A percentile compares a stretch with the other conserved stretches of the same genome.
phyloP scores from a whole-genome alignment of 441 rosid species.

The Pelargonium exstipulatum region DNA sequence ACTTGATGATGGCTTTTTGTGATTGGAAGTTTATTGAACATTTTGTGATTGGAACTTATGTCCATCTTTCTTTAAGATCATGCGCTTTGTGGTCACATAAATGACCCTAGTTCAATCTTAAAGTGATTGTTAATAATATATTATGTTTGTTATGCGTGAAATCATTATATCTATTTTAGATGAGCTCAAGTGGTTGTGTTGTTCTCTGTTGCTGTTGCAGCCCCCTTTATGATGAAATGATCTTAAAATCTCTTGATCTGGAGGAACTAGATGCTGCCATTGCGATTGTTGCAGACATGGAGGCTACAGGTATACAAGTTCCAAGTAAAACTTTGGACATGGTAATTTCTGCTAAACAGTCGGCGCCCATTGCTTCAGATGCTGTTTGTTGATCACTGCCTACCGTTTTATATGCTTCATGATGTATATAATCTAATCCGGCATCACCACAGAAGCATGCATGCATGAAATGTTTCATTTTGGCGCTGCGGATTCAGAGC shows the following conservation, averaged over 20 bases:
- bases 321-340: constrained; percentile 66
- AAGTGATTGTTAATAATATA: too few relatives aligned
- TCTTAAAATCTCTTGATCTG: constrained; percentile 65
- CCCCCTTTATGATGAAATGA: constrained; percentile 77
- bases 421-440: too few relatives aligned
- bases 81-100: too few relatives aligned
- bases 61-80: too few relatives aligned
- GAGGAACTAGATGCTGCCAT: constrained; percentile 87
- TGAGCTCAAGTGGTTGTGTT: neutral
- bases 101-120: too few relatives aligned
- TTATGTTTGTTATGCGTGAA: too few relatives aligned
- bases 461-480: too few relatives aligned
- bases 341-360: constrained; percentile 72
- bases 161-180: neutral
- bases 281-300: constrained; percentile 87
- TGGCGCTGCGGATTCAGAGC: too few relatives aligned
- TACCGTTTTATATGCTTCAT: too few relatives aligned
- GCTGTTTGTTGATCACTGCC: neutral
- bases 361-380: neutral
- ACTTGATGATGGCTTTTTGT: neutral
- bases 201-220: constrained; percentile 34
- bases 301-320: constrained; percentile 59
- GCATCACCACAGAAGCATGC: too few relatives aligned
- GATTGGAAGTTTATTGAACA: neutral
- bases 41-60: neutral